Base-by-base conservation (phyloP, 257 asterid species). In the Perilla frutescens region DNA sequence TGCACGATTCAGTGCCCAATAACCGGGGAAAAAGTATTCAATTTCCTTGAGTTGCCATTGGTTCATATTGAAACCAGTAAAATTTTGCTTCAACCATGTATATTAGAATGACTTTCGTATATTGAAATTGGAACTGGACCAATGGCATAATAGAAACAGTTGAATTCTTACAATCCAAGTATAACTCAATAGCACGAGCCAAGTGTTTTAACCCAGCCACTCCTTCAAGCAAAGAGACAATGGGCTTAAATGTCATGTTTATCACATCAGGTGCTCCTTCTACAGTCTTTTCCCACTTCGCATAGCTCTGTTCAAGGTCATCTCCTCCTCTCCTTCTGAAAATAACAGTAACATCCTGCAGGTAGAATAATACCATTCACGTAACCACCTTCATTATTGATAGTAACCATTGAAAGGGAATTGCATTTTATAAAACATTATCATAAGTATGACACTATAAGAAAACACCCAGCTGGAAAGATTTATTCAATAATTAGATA, bases 241-340 rank as follows among this genome's bases (percentile, higher is more conserved):
- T 90, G 55, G 99, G 98, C 51, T 85, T 83, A 83, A 92, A 95
- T 32, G 97, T 89, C 99, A 95, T 92, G 79, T 88, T 89, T 77
- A 95, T 92, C 76, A 95, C 98, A 82, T 95, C 99, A 7, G 99
- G 99, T 11, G 99, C 88, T 13, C 84, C 82, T 78, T 92, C 92
- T 49, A 95, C 99, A n/a, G 96, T 83, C 76, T 54, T 77, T 68
- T 91, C 96, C 99, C 99, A 95, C 79, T 88, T 95, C 34, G 81
- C 85, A 70, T 92, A 94, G 82, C 98, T 95, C 87, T 95, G 99
- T 79, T 95, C 99, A 53, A 95, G 96, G 76, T 95, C 99, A 70
- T 95, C 99, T 32, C 99, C 99, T 61, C 99, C 99, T 84, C 99
- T 85, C 86, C 99, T 90, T 81, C 99, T 86, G 83, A 95, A 95